Conservation (phyloP, 2,329 filamentous ascomycete genomes). For the Chaetomium strumarium region DNA sequence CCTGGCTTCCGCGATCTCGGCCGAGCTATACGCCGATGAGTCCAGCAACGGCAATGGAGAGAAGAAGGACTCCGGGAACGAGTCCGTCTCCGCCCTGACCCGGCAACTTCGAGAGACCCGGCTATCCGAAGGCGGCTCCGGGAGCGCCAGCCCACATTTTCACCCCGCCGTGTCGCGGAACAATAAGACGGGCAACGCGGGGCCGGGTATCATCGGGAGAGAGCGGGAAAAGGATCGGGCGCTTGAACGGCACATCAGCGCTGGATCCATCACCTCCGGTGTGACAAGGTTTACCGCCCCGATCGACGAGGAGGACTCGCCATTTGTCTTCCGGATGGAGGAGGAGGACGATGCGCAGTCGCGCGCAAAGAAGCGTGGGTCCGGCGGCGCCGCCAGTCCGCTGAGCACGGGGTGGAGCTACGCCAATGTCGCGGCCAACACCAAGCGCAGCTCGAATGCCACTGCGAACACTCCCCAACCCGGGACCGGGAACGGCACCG, state of each 20-base stretch:
- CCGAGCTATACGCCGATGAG: conserved; percentile 30
- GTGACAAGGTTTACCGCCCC: conserved; percentile 55
- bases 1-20: conserved; percentile 48
- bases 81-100: conserved; percentile 53
- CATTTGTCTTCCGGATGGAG: conserved; percentile 62
- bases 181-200: conserved; percentile 33
- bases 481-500: conserved; percentile 4
- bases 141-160: conserved; percentile 42
- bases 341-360: conserved; percentile 50
- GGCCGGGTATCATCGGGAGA: conserved; percentile 34
- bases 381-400: conserved; percentile 34
- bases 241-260: conserved; percentile 55
- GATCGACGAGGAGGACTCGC: conserved; percentile 59
- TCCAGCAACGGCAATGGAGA: conserved; percentile 37
- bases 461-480: conserved; percentile 13
- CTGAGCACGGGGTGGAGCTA: conserved; percentile 35
- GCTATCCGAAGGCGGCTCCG: conserved; percentile 42
- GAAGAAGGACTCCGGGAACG: conserved; percentile 38
- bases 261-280: conserved; percentile 50
- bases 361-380: conserved; percentile 44
- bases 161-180: conserved; percentile 44
- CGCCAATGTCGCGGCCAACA: conserved; percentile 29
- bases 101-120: conserved; percentile 58
- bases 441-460: neutral
- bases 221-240: conserved; percentile 34